Conservation (phyloP, 2,329 filamentous ascomycete genomes). For the Phialophora verrucosa region DNA sequence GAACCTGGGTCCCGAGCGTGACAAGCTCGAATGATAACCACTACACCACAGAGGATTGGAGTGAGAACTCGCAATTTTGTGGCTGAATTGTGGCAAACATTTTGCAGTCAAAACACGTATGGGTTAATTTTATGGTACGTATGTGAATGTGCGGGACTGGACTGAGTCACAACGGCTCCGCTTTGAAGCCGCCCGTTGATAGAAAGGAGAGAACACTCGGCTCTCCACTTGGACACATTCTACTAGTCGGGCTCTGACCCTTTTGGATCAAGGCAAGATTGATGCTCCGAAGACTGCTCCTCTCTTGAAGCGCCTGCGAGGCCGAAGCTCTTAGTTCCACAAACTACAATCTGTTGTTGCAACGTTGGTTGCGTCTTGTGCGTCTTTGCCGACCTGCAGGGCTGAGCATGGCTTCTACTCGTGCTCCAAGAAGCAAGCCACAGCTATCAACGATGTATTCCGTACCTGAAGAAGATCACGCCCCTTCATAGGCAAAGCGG, state of each 20-base stretch:
- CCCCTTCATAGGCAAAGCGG: neutral
- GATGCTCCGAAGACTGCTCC: neutral
- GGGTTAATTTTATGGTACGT: neutral
- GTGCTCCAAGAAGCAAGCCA: neutral
- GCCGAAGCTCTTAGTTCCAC: neutral
- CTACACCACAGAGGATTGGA: neutral
- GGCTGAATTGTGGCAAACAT: neutral
- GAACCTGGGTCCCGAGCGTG: conserved; percentile 10
- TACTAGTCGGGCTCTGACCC: neutral
- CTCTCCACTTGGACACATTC: neutral
- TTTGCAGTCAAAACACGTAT: neutral
- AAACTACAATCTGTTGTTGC: neutral
- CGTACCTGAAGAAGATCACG: neutral
- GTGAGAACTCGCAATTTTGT: neutral
- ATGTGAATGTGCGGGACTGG: neutral
- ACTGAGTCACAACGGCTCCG: conserved; percentile 3
- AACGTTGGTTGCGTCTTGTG: neutral
- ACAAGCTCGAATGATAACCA: conserved; percentile 12
- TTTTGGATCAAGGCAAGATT: neutral
- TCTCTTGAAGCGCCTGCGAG: neutral
- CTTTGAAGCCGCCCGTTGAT: neutral
- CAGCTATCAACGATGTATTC: neutral
- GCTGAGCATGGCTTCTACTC: neutral
- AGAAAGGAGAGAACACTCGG: neutral
- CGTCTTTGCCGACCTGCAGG: neutral